Evolutionary conservation across 345 rosid species (phyloP), one percentile per base, ranked within the genome.

Genomic region (Salix koriyanagi): DNA sequence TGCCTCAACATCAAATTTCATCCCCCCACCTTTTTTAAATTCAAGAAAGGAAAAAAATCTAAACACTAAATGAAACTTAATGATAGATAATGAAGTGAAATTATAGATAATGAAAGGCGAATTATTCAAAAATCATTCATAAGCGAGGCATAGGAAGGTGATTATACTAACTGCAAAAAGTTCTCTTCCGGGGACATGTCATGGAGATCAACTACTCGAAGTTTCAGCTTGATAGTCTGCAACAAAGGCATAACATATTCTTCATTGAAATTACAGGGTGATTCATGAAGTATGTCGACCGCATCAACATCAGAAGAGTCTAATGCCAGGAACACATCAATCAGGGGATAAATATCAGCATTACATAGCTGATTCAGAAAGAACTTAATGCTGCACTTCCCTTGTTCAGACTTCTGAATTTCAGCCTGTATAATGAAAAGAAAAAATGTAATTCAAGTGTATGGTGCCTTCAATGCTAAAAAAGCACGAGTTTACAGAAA

Each of bases 261-360:
- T 79, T 87, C 97, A 42, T 77, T 83, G 78, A 92, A 75, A 34
- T 77, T 67, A 75, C 90, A 89, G 6, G 87, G 85, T 7, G 92
- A 87, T 76, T 90, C 85, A 76, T 83, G 81, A 67, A 80, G 77
- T 54, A 94, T 71, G 65, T 92, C 93, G n/a, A 95, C 89, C 19
- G 85, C 91, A 73, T 94, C 91, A 64, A 94, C 83, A 83, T 88
- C 95, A 71, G 97, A 90, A 26, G 74, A 70, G 30, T 81, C 84
- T 46, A 94, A 80, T 67, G 88, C 90, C 71, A n/a, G 67, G 52
- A 86, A 87, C 68, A 91, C 65, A 86, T 91, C 93, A 76, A 86
- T 81, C 72, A 94, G 91, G 4, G 98, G 94, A 70, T 73, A 85
- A 79, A 85, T 83, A 82, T 92, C 97, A 79, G 80, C 76, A 56